A percentile compares a stretch with the other conserved stretches of the same genome.
These are phyloP conservation scores for Termitomyces sp. DNA, from an alignment of 768 basidiomycete genomes.

Conservation along the genomic window DNA sequence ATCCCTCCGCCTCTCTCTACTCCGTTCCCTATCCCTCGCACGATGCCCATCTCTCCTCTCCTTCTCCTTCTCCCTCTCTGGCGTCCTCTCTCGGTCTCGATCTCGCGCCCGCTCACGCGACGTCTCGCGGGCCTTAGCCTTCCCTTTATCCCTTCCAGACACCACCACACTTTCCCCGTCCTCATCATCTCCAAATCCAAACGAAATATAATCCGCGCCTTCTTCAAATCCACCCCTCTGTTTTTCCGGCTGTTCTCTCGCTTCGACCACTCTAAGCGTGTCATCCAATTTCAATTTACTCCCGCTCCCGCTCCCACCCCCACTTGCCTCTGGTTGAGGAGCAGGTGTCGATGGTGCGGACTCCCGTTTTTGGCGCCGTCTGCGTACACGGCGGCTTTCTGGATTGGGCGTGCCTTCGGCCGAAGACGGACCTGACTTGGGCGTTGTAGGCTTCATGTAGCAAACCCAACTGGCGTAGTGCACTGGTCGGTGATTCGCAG, in stretches of 20 bases:
- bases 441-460: constrained; percentile 2
- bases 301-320: background rate
- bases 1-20: constrained; percentile 11
- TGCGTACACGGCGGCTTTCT: constrained; percentile 8
- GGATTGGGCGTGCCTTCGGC: constrained; percentile 5
- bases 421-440: constrained; percentile 3
- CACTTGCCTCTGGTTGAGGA: background rate
- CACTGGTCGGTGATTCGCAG: background rate
- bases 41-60: background rate
- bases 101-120: constrained; percentile 11
- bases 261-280: background rate
- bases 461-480: background rate
- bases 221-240: constrained; percentile 18
- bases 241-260: background rate
- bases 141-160: constrained; percentile 8
- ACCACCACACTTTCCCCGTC: background rate
- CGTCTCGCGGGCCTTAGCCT: constrained; percentile 9
- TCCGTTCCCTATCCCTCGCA: background rate
- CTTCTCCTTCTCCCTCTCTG: constrained; percentile 14
- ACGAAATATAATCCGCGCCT: constrained; percentile 25
- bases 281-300: background rate
- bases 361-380: constrained; percentile 11
- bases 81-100: constrained; percentile 40
- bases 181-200: constrained; percentile 12
- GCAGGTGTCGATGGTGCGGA: constrained; percentile 1